Percentiles rank a stretch among this genome's conserved stretches.
phyloP scores from a whole-genome alignment of 192 early-diverging fungal species.

The Entomortierella parvispora region DNA sequence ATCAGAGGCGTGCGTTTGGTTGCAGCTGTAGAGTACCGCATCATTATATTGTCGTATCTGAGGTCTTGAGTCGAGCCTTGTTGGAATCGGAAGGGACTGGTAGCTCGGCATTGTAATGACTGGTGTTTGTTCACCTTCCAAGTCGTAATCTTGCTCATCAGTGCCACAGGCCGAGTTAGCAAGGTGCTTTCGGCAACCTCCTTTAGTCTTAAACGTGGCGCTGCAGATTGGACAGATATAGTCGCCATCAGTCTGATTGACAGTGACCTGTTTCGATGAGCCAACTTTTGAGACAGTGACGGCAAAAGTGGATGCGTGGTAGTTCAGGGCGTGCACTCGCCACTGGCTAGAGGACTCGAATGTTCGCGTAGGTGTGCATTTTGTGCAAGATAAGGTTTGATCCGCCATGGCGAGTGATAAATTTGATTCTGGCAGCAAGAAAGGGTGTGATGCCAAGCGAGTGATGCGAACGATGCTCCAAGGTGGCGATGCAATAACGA shows the following conservation, averaged over 20 bases:
- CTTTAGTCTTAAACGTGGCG: conserved; percentile 9
- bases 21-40: conserved; percentile 21
- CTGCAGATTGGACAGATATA: conserved; percentile 11
- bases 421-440: too few species aligned
- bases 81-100: conserved; percentile 5
- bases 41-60: conserved; percentile 13
- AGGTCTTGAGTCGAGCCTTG: conserved; percentile 7
- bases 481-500: too few species aligned
- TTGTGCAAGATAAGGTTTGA: conserved; percentile 7
- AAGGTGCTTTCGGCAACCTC: conserved; percentile 24
- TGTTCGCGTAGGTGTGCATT: conserved; percentile 10
- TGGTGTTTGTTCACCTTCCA: conserved; percentile 6
- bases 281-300: conserved; percentile 9
- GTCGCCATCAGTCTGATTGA: conserved; percentile 9
- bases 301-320: not conserved
- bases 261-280: conserved; percentile 13
- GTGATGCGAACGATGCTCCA: too few species aligned
- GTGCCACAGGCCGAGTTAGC: conserved; percentile 6
- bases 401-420: too few species aligned
- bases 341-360: conserved; percentile 8
- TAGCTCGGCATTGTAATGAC: conserved; percentile 22
- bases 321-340: conserved; percentile 7
- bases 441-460: too few species aligned
- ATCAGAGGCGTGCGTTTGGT: conserved; percentile 9
- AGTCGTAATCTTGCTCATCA: conserved; percentile 11